Evolutionary conservation across 2,329 filamentous ascomycete genomes (phyloP), one percentile per base, ranked within the genome.

Genomic region (Ophiostoma sp.): DNA sequence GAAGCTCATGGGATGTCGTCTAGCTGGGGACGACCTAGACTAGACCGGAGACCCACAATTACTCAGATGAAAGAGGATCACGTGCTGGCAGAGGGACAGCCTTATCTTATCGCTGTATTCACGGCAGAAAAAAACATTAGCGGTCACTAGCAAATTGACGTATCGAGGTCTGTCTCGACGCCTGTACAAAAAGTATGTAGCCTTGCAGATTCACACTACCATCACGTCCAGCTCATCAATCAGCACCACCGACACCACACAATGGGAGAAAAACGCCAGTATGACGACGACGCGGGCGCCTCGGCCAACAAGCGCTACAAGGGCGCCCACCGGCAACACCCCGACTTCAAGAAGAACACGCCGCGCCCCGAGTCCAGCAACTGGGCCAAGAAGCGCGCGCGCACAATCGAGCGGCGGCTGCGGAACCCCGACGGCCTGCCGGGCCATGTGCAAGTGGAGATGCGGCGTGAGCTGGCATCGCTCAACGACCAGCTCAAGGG

Each of bases 391-490:
- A 91, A 91, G 79, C 86, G 89, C 65, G 87, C 88, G 71, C 85
- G 92, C 69, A 88, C 89, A 68, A 86, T 94, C 70, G 86, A 87
- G 75, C 84, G 92, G 68, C 83, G 88, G 11, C 83, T 94, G 44
- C 83, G 85, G 72, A 83, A 85, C 15, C 71, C 75, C 23, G 80
- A 86, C 67, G 84, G 87, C 69, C 82, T 94, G 68, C 89, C 91
- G 0, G 89, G 89, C 39, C 85, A 89, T 75, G 84, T 90, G 11
- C 84, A 87, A 70, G 82, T 87, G 62, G 89, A 92, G 35, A 84
- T 91, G 72, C 89, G 94, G 79, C 85, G 90, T 70, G 91, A 93
- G 76, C 80, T 94, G 73, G 85, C 84, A 66, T 84, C 88, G 4
- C 89, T 89, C 75, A 84, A 87, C 78, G 82, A 86, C 73, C 89